Base-by-base conservation (phyloP, 148 eudicot species). In the Nepenthes mirabilis region DNA sequence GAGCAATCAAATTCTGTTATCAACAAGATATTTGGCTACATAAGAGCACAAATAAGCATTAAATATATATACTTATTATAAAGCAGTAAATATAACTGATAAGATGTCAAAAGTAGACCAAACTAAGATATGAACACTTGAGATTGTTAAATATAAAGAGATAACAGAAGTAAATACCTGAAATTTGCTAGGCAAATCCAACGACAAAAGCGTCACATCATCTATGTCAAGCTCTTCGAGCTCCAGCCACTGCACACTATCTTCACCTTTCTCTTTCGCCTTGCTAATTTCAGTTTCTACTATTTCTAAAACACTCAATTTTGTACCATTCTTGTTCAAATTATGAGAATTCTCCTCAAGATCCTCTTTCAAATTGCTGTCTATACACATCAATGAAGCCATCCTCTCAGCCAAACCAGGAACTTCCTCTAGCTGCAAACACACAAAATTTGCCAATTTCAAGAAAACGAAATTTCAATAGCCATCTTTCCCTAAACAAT, bases 391-490 rank as follows among this genome's bases (percentile, higher is more conserved):
- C 68, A 93, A 60, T 56, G 99, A 65, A 58, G 81, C 89, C 96
- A 93, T 93, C 73, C 99, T 88, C 74, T 93, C 87, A 58, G 76
- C 85, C 91, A 93, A 79, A 51, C 96, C 99, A 2, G 96, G 99
- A 70, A 93, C 82, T 77, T 89, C 87, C 65, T 80, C 82, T 72
- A 93, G 78, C 99, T 93, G 86, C 77, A 83, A 72, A 63, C 69
- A 56, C 58, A 59, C 51, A 75, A 64, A 37, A 8, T 9, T 58
- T 14, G 2, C 36, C 1, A 55, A 32, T 52, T 52, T 52, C 58
- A 55, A 32, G 36, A 9, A 55, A 14, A 33, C 4, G 1, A 32
- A 32, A 34, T 32, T 9, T 32, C 33, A 7, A 1, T 34, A 2
- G 33, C 23, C 23, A 23, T 23, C 23, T 23, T 23, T 23, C 23